Evolutionary conservation across 345 rosid genomes (phyloP), one percentile per base, ranked within the genome.

Genomic region (Populus deltoides): DNA sequence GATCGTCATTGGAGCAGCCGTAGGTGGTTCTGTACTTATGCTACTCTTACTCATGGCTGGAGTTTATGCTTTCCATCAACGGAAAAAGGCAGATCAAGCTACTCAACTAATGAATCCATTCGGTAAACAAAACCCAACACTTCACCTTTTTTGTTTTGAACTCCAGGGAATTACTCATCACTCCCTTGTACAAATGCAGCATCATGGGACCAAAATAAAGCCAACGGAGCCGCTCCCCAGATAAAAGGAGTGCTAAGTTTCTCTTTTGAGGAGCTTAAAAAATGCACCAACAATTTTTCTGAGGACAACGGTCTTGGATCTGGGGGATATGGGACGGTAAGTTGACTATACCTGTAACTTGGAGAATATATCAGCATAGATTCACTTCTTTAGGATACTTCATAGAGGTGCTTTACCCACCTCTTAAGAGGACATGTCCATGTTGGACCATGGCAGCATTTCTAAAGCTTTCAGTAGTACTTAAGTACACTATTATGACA

Each of bases 201-300:
- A 66, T 29, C 36, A 2, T 76, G 78, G 78, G 78, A 75, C 25
- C 39, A 36, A 31, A 68, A 16, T 33, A 67, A 67, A 29, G 22
- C 9, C 70, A 51, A 7, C 4, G 63, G 41, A 6, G 2, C 47
- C 22, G 27, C 24, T 53, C 78, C 78, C 7, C 47, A 47, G 8
- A 29, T 76, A 47, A 66, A 47, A 49, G 72, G 66, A 17, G 51
- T 29, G 2, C 67, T 17, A 49, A 65, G 65, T n/a, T 75, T 66
- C 25, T 29, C 78, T 36, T 75, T 75, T 31, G 72, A 66, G 29
- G 78, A 76, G 66, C 24, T 76, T 13, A 45, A 67, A 18, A 76
- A 51, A 45, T 49, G 51, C 49, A 76, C 78, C 31, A 31, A 51
- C 18, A 75, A 66, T 13, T 75, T 75, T 25, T 75, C 78, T 6